These are phyloP conservation scores for Geum urbanum DNA, from an alignment of 306 rosid species.

Conservation along the genomic window DNA sequence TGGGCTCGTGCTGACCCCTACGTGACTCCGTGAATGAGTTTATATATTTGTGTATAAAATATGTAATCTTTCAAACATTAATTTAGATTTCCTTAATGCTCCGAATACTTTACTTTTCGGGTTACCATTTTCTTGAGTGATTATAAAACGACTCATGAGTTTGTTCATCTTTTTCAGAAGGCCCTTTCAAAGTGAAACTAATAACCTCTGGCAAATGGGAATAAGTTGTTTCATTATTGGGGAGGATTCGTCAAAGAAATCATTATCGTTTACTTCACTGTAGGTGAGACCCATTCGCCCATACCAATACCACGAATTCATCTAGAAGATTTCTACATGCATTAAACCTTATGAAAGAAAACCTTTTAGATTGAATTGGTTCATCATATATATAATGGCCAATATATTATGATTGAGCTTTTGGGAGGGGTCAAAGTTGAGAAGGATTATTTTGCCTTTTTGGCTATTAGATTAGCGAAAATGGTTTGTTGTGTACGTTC, in stretches of 20 bases:
- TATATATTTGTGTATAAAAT: background rate
- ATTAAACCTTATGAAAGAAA: too few relatives aligned
- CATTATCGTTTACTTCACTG: conserved; percentile 1
- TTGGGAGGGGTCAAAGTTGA: conserved; percentile 15
- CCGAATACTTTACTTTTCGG: too few relatives aligned
- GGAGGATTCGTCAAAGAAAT: conserved; percentile 7
- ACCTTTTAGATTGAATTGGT: conserved; percentile 3
- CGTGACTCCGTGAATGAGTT: too few relatives aligned
- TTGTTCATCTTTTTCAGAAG: background rate
- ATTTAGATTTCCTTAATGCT: background rate
- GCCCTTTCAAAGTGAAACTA: background rate
- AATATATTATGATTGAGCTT: conserved; percentile 15
- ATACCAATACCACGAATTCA: background rate
- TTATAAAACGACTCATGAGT: background rate
- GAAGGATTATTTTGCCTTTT: conserved; percentile 8
- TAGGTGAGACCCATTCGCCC: background rate
- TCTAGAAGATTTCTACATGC: conserved; percentile 24
- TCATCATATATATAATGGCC: background rate
- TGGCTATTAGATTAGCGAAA: background rate
- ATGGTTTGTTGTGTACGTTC: background rate
- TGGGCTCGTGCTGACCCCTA: too few relatives aligned
- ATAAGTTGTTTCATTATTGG: conserved; percentile 2
- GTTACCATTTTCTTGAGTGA: background rate
- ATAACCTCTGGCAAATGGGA: background rate
- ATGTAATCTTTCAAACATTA: background rate